These are phyloP conservation scores for Albifimbria verrucaria DNA, from an alignment of 2,329 filamentous ascomycete genomes.

Conservation along the genomic window DNA sequence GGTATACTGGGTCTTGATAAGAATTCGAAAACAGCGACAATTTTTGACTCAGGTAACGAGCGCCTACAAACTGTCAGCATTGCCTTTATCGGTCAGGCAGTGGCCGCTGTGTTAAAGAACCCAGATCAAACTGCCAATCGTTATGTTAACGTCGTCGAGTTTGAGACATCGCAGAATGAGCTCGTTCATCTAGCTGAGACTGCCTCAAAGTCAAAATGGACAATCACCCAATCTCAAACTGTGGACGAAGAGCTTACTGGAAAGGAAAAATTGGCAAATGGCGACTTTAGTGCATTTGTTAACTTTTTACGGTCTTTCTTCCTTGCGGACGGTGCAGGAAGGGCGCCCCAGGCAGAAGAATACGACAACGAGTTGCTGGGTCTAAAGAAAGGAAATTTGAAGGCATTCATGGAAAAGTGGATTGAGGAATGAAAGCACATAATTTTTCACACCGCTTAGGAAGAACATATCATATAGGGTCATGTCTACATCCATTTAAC, in stretches of 20 bases:
- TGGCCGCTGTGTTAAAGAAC: conserved; percentile 46
- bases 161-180: conserved; percentile 56
- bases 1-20: conserved; percentile 48
- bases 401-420: conserved; percentile 3
- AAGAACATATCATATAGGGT: no score
- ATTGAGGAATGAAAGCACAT: no score
- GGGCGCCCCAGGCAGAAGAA: neutral
- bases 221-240: conserved; percentile 34
- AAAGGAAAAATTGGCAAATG: conserved; percentile 36
- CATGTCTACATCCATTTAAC: no score
- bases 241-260: conserved; percentile 33
- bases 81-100: conserved; percentile 46
- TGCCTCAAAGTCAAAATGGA: conserved; percentile 47
- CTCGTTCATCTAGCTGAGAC: conserved; percentile 52
- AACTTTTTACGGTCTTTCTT: conserved; percentile 6
- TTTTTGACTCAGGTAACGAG: conserved; percentile 55
- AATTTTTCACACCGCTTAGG: no score
- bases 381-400: conserved; percentile 4
- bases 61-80: conserved; percentile 50
- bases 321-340: conserved; percentile 5
- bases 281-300: conserved; percentile 22
- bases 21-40: conserved; percentile 41
- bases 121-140: conserved; percentile 53
- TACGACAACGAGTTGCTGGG: conserved; percentile 6
- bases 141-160: conserved; percentile 55